A percentile compares a stretch with the other conserved stretches of the same genome.
phyloP scores from a whole-genome alignment of 2,329 filamentous ascomycete species.

The Capronia epimyces region DNA sequence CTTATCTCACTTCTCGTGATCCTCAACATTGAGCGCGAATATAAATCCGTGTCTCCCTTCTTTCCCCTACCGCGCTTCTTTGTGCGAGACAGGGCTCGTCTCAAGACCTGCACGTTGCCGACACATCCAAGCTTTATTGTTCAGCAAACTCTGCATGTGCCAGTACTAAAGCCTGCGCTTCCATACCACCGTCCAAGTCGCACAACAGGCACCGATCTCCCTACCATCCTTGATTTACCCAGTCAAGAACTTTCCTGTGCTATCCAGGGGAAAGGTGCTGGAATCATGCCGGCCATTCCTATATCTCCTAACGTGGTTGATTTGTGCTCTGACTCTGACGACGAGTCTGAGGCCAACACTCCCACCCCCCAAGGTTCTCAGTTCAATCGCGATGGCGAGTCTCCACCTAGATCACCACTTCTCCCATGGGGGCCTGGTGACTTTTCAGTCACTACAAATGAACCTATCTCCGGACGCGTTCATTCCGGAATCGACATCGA shows the following conservation, averaged over 20 bases:
- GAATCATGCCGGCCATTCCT: not conserved
- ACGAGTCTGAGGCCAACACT: not conserved
- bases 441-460: too few species aligned
- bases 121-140: constrained; percentile 2
- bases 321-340: constrained; percentile 5
- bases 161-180: not conserved
- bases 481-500: not conserved
- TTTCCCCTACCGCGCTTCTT: not conserved
- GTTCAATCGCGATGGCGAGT: not conserved
- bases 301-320: not conserved
- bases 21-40: too few species aligned
- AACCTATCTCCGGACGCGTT: not conserved
- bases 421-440: too few species aligned
- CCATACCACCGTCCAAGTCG: not conserved
- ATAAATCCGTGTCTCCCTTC: too few species aligned
- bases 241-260: not conserved
- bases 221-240: not conserved
- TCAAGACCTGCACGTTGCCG: constrained; percentile 1
- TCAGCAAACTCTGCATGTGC: not conserved
- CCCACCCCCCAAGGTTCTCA: not conserved
- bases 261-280: not conserved
- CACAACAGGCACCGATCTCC: not conserved
- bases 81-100: not conserved
- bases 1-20: too few species aligned
- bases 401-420: too few species aligned